These are phyloP conservation scores for Tricholoma terreum DNA, from an alignment of 768 basidiomycete genomes.

Conservation along the genomic window DNA sequence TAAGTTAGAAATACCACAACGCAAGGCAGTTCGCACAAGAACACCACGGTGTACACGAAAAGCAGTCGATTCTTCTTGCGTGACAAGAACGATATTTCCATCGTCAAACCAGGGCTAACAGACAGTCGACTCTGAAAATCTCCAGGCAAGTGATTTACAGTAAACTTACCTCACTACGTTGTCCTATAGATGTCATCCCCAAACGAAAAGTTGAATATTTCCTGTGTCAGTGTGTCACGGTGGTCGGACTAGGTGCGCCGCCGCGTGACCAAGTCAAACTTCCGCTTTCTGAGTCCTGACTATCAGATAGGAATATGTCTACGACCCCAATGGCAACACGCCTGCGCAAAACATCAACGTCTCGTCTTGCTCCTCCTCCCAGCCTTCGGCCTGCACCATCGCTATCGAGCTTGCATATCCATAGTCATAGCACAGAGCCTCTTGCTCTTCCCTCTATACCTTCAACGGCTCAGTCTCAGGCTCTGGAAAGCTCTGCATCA, in stretches of 20 bases:
- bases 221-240: neutral
- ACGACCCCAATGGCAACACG: conserved; percentile 31
- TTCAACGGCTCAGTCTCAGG: conserved; percentile 28
- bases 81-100: conserved; percentile 53
- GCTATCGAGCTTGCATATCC: conserved; percentile 53
- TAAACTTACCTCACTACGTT: conserved; percentile 20
- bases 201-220: too few relatives aligned
- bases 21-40: conserved; percentile 24
- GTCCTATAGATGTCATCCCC: neutral
- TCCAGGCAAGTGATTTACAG: neutral
- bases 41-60: conserved; percentile 56
- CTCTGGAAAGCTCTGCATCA: conserved; percentile 63
- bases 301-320: too few relatives aligned
- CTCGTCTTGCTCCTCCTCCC: conserved; percentile 52
- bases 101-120: conserved; percentile 57
- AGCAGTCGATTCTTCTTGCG: conserved; percentile 37
- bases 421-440: conserved; percentile 42
- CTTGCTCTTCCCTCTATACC: conserved; percentile 31
- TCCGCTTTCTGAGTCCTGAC: neutral
- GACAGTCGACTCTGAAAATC: conserved; percentile 1
- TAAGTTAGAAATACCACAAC: neutral
- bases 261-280: too few relatives aligned
- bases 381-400: conserved; percentile 52
- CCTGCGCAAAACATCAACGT: conserved; percentile 37
- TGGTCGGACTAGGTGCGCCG: too few relatives aligned